A percentile compares a stretch with the other conserved stretches of the same genome.
Evolutionary conservation across 345 rosid species (phyloP).

Genomic region (Gynandropsis gynandra): DNA sequence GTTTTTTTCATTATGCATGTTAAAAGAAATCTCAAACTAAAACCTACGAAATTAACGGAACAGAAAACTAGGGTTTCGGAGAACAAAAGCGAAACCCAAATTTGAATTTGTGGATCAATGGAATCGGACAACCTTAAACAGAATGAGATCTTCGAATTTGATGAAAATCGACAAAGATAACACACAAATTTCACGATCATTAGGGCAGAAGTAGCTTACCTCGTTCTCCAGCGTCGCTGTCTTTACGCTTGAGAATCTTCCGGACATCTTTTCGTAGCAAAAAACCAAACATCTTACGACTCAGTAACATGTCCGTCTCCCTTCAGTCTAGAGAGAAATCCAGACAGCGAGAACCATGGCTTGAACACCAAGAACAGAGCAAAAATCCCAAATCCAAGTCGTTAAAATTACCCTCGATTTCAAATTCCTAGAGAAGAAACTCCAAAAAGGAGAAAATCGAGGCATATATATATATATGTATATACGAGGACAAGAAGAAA

Average conservation of each 20-base stretch:
- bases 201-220: slow-evolving; percentile 25
- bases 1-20: too few species aligned
- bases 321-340: neutral
- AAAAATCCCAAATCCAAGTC: slow-evolving; percentile 13
- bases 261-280: slow-evolving; percentile 51
- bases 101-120: neutral
- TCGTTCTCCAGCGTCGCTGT: slow-evolving; percentile 80
- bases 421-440: neutral
- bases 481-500: neutral
- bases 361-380: slow-evolving; percentile 1
- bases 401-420: neutral
- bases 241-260: slow-evolving; percentile 86
- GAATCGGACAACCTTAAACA: too few species aligned
- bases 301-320: slow-evolving; percentile 16
- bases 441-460: slow-evolving; percentile 4
- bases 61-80: too few species aligned
- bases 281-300: slow-evolving; percentile 34
- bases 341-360: neutral
- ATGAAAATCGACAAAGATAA: neutral
- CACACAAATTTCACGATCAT: neutral
- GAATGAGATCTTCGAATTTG: neutral
- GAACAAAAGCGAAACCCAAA: neutral
- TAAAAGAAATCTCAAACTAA: too few species aligned
- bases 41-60: too few species aligned
- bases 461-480: neutral